A percentile compares a stretch with the other conserved stretches of the same genome.
Evolutionary conservation across 1,284 basidiomycete genomes (phyloP).

Genomic region (Wallemia mellicola): DNA sequence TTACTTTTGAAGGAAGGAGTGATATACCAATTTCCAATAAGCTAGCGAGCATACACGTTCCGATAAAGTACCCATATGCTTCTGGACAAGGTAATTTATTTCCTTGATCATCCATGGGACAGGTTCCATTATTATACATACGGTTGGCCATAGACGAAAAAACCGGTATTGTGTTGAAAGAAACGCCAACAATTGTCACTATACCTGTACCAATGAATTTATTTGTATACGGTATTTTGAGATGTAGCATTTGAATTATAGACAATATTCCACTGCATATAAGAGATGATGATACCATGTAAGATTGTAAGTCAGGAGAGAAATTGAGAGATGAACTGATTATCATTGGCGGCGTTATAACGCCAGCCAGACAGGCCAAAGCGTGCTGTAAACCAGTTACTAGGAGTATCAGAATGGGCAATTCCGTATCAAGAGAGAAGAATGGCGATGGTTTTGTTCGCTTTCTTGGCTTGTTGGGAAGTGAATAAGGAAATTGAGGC

Average conservation of each 20-base stretch:
- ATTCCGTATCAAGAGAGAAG: slow-evolving; percentile 33
- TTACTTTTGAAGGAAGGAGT: slow-evolving; percentile 17
- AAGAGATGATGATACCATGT: slow-evolving; percentile 50
- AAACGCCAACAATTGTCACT: slow-evolving; percentile 55
- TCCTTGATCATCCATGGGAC: slow-evolving; percentile 34
- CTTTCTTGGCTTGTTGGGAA: not conserved
- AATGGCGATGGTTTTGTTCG: slow-evolving; percentile 24
- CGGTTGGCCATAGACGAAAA: slow-evolving; percentile 35
- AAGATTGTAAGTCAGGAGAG: slow-evolving; percentile 24
- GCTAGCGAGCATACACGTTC: slow-evolving; percentile 28
- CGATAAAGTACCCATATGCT: slow-evolving; percentile 43
- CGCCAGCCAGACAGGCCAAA: not conserved
- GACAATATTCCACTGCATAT: slow-evolving; percentile 34
- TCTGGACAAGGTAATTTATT: slow-evolving; percentile 38
- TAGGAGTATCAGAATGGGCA: slow-evolving; percentile 37
- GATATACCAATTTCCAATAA: slow-evolving; percentile 42
- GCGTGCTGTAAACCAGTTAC: slow-evolving; percentile 21
- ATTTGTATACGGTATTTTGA: slow-evolving; percentile 9
- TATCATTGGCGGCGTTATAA: slow-evolving; percentile 32
- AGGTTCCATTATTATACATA: slow-evolving; percentile 49
- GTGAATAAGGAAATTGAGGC: not conserved
- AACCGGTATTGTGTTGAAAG: slow-evolving; percentile 47
- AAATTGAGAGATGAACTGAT: slow-evolving; percentile 29
- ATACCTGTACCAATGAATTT: slow-evolving; percentile 35
- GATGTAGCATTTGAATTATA: slow-evolving; percentile 16